Conservation (phyloP, 192 early-diverging fungal genomes). For the Backusella tuberculispora region DNA sequence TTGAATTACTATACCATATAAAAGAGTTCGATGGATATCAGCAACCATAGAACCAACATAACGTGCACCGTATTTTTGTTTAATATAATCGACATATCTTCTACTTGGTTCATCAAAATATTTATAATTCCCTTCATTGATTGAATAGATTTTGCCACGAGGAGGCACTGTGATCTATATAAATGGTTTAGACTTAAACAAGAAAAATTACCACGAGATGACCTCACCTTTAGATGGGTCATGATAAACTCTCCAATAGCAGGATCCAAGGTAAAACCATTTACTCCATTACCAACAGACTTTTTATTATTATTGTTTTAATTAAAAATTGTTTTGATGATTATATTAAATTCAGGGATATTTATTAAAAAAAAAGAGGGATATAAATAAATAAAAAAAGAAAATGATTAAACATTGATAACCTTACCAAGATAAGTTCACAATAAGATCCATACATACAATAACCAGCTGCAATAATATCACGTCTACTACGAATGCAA, state of each 20-base stretch:
- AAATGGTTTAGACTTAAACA: not conserved
- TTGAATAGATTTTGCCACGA: conserved; percentile 95
- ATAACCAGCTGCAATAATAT: conserved; percentile 93
- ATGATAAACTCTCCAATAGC: conserved; percentile 96
- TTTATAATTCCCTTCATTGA: conserved; percentile 95
- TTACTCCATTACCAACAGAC: conserved; percentile 80
- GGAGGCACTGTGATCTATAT: conserved; percentile 64
- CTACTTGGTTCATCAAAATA: conserved; percentile 87
- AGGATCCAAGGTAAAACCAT: conserved; percentile 96
- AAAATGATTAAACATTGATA: not conserved
- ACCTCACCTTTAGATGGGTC: conserved; percentile 83
- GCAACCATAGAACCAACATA: conserved; percentile 99
- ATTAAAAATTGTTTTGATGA: not conserved
- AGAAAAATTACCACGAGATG: not conserved
- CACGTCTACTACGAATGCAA: conserved; percentile 84
- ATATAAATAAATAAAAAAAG: conserved; percentile 17
- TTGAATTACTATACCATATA: conserved; percentile 16
- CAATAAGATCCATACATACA: conserved; percentile 96
- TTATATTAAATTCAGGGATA: too few species aligned
- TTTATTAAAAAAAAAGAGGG: not conserved
- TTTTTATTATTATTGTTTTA: conserved; percentile 7
- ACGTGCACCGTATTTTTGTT: conserved; percentile 91
- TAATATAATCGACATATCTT: conserved; percentile 87
- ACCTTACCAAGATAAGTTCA: conserved; percentile 65
- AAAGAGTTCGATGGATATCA: conserved; percentile 93